Conservation (phyloP, 192 early-diverging fungal genomes). For the Ramicandelaber brevisporus region DNA sequence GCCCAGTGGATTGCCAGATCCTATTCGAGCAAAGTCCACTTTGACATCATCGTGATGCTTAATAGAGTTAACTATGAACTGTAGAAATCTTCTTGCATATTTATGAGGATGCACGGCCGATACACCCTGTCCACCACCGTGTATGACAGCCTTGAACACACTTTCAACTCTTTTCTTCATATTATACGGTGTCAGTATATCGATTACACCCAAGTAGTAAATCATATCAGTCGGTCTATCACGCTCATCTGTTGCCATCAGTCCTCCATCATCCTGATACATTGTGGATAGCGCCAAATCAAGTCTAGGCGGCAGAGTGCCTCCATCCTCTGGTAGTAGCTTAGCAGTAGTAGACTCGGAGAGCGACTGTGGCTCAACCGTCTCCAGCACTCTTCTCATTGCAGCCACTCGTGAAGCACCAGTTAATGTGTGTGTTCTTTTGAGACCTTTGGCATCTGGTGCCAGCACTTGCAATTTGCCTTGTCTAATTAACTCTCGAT, state of each 20-base stretch:
- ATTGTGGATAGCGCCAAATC: no score
- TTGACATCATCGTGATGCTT: slow-evolving; percentile 23
- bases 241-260: slow-evolving; percentile 40
- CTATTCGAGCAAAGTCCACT: no score
- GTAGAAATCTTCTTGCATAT: slow-evolving; percentile 75
- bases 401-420: no score
- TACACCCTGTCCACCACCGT: slow-evolving; percentile 53
- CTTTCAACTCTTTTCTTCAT: slow-evolving; percentile 70
- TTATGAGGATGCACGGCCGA: slow-evolving; percentile 61
- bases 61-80: slow-evolving; percentile 52
- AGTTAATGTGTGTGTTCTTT: slow-evolving; percentile 16
- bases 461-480: no score
- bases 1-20: no score
- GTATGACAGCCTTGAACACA: slow-evolving; percentile 56
- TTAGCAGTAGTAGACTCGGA: no score
- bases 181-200: slow-evolving; percentile 92
- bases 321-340: slow-evolving; percentile 10
- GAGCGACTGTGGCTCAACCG: slow-evolving; percentile 16
- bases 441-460: slow-evolving; percentile 36
- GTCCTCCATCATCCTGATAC: slow-evolving; percentile 79
- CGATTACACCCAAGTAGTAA: slow-evolving; percentile 94
- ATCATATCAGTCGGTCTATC: slow-evolving; percentile 42
- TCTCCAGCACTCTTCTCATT: slow-evolving; percentile 20
- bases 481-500: no score
- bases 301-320: slow-evolving; percentile 12